Percentiles rank a stretch among this genome's conserved stretches.
phyloP scores from a whole-genome alignment of 2,329 filamentous ascomycete species.

The Chrysosporium queenslandicum region DNA sequence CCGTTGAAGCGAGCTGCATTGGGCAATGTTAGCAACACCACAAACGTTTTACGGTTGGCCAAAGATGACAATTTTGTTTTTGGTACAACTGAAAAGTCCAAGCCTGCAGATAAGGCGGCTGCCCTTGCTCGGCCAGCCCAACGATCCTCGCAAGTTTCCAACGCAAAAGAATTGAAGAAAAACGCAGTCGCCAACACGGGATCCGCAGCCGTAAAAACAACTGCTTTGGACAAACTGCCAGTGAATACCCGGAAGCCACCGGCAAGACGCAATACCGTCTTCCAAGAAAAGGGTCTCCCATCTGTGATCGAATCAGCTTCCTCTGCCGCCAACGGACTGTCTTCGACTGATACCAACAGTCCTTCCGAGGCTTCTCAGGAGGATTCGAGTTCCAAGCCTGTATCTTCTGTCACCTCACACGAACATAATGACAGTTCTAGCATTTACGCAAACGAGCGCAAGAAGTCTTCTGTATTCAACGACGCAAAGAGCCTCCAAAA shows the following conservation, averaged over 20 bases:
- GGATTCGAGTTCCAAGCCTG: background rate
- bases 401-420: background rate
- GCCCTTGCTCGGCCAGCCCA: constrained; percentile 52
- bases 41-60: constrained; percentile 29
- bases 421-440: background rate
- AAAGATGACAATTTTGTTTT: constrained; percentile 49
- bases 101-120: constrained; percentile 31
- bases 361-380: constrained; percentile 8
- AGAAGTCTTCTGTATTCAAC: background rate
- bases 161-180: background rate
- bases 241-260: constrained; percentile 37
- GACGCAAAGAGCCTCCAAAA: constrained; percentile 14
- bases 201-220: background rate
- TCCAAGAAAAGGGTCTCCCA: constrained; percentile 41
- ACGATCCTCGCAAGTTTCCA: constrained; percentile 33
- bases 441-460: constrained; percentile 7
- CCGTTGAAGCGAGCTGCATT: constrained; percentile 68
- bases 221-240: constrained; percentile 21
- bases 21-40: constrained; percentile 68
- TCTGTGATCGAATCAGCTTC: constrained; percentile 25
- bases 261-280: constrained; percentile 47
- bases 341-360: constrained; percentile 22
- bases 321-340: constrained; percentile 21
- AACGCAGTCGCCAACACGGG: background rate
- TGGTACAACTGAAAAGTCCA: constrained; percentile 37